These are phyloP conservation scores for Psilocybe tampanensis DNA, from an alignment of 768 basidiomycete species.

Conservation along the genomic window DNA sequence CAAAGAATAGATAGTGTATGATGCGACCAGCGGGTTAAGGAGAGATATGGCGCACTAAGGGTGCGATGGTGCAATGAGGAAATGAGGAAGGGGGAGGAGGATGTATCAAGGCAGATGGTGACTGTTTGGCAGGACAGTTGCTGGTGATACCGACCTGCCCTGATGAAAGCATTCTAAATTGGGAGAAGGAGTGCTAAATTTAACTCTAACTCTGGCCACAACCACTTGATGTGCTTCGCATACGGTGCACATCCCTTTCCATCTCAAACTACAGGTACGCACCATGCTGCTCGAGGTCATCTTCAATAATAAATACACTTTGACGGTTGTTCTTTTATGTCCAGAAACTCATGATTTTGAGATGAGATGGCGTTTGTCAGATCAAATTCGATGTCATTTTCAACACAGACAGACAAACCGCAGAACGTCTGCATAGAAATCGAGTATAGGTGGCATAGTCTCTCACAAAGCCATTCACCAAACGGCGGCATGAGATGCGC, in stretches of 20 bases:
- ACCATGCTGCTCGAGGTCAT: slow-evolving; percentile 4
- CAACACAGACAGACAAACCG: neutral
- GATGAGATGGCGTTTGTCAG: neutral
- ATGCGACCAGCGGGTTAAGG: neutral
- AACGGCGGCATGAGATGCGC: no score
- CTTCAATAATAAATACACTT: neutral
- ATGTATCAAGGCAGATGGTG: no score
- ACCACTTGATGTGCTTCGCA: neutral
- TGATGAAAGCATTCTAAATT: slow-evolving; percentile 2
- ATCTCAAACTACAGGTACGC: neutral
- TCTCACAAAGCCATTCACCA: no score
- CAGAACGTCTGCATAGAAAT: no score
- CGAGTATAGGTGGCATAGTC: no score
- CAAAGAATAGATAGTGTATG: no score
- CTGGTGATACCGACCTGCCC: neutral
- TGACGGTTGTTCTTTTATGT: neutral
- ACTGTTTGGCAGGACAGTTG: no score
- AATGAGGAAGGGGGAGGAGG: no score
- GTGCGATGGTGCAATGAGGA: neutral
- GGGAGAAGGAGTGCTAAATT: neutral
- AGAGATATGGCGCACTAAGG: neutral
- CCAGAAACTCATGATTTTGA: neutral
- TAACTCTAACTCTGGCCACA: neutral
- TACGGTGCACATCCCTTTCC: slow-evolving; percentile 1
- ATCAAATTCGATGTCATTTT: neutral